Evolutionary conservation across 1,284 basidiomycete species (phyloP), one percentile per base, ranked within the genome.

Genomic region (Pseudozyma tsukubaensis): DNA sequence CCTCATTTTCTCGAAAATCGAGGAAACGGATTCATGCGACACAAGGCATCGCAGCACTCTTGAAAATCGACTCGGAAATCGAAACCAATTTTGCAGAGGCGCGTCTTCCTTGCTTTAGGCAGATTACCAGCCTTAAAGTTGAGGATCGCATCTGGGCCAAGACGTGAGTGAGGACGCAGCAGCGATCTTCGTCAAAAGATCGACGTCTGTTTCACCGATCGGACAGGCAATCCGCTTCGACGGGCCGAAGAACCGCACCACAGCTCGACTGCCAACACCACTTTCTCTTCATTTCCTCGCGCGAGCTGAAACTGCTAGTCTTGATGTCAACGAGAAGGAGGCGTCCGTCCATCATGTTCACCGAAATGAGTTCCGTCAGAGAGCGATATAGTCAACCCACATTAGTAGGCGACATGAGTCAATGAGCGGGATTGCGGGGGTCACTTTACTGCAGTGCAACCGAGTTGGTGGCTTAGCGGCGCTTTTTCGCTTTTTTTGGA

Each of bases 131-230:
- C 42, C n/a, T 43, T 16, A 14, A 3, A 39, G 13, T 9, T 12
- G 8, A 43, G 42, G n/a, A 18, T 45, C 18, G 44, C 44, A 4
- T 44, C 39, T 32, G 18, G 24, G 51, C 59, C 51, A 47, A 39
- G 50, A 44, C 13, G 19, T 10, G 29, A 32, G 18, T 12, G 9
- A 42, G 18, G 19, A 37, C 35, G 37, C 36, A 47, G 10, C 24
- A 24, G 35, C 53, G 55, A 52, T 53, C 50, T 47, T 52, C 36
- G 40, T 36, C 44, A 49, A 49, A 39, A 39, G 55, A 58, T 64
- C 61, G 61, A 58, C 61, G 43, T 47, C 40, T 43, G 54, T 64
- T 44, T 57, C 50, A 53, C 36, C 61, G 61, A 58, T 58, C 50
- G 55, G 11, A 54, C 32, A 9, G 37, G 37, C 11, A 21, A 18